phyloP scores from a whole-genome alignment of 2,329 filamentous ascomycete genomes.

The Talaromyces sp. region DNA sequence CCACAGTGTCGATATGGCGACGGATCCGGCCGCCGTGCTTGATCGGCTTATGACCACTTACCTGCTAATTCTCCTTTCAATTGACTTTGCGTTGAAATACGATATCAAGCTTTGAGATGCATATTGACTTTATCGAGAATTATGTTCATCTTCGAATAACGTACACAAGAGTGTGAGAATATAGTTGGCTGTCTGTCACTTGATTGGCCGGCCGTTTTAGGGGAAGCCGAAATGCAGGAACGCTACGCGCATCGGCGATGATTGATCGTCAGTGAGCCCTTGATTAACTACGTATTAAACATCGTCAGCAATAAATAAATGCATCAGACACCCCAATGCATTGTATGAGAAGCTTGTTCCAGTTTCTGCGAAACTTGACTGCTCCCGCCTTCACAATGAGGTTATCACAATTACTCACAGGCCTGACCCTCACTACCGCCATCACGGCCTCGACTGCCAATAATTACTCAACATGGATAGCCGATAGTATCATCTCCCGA shows the following conservation, averaged over 20 bases:
- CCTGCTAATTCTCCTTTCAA: not conserved
- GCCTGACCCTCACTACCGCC: not conserved
- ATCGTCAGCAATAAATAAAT: not conserved
- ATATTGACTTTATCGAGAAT: not conserved
- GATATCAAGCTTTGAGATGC: not conserved
- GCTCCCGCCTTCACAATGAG: not conserved
- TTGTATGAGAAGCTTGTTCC: too few relatives aligned
- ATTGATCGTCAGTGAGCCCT: too few relatives aligned
- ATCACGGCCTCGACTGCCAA: not conserved
- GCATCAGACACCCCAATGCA: not conserved
- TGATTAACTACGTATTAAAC: not conserved
- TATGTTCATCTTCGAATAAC: not conserved
- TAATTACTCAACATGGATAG: slow-evolving; percentile 29
- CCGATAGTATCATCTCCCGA: slow-evolving; percentile 30
- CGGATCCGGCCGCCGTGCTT: not conserved
- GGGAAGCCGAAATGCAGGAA: too few relatives aligned
- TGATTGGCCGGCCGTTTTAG: not conserved
- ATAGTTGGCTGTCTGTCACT: not conserved
- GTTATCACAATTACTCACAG: not conserved
- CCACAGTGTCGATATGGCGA: not conserved
- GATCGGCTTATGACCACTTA: not conserved
- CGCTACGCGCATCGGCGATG: too few relatives aligned
- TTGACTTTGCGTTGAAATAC: not conserved
- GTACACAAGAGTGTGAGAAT: not conserved
- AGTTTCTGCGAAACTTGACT: too few relatives aligned